Evolutionary conservation across 139 green algal genomes (phyloP), one percentile per base, ranked within the genome.

Genomic region (Micromonas pusilla): DNA sequence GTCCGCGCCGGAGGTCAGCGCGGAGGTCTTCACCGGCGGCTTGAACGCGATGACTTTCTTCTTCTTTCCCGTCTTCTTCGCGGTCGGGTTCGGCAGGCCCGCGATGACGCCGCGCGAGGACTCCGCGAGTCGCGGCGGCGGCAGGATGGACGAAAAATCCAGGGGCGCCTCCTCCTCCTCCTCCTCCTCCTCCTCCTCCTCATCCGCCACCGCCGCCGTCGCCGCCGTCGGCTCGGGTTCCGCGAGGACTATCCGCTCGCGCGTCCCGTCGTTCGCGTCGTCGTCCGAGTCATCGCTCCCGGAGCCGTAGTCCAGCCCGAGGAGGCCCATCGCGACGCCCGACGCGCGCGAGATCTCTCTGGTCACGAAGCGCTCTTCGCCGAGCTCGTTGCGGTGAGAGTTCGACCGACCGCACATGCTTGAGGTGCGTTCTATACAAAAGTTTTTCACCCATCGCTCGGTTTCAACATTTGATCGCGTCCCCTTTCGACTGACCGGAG

Each of bases 281-380:
- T 70, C 16, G 2, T 26, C 52, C 13, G 39, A 39, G 54, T 68
- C 53, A 52, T 78, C 72, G 52, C n/a, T 52, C 4, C 39, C 60
- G 20, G 72, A 78, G 52, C 72, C 72, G 72, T 78, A 78, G 39
- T 62, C 72, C 31, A 78, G 72, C 21, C 72, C 72, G 52, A 78
- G 36, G 1, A 54, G 23, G 32, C 25, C 13, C 63, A 70, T 21
- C n/a, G n/a, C n/a, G n/a, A n/a, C n/a, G n/a, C n/a, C n/a, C n/a
- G n/a, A n/a, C n/a, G n/a, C n/a, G n/a, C n/a, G n/a, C n/a, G n/a
- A n/a, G n/a, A n/a, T n/a, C n/a, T n/a, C n/a, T n/a, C n/a, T n/a
- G n/a, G n/a, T n/a, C n/a, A n/a, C n/a, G n/a, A n/a, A n/a, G n/a
- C n/a, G n/a, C n/a, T n/a, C n/a, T n/a, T n/a, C n/a, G n/a, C n/a